Percentiles rank a stretch among this genome's conserved stretches.
Evolutionary conservation across 2,329 filamentous ascomycete genomes (phyloP).

Genomic region (Cladophialophora immunda): DNA sequence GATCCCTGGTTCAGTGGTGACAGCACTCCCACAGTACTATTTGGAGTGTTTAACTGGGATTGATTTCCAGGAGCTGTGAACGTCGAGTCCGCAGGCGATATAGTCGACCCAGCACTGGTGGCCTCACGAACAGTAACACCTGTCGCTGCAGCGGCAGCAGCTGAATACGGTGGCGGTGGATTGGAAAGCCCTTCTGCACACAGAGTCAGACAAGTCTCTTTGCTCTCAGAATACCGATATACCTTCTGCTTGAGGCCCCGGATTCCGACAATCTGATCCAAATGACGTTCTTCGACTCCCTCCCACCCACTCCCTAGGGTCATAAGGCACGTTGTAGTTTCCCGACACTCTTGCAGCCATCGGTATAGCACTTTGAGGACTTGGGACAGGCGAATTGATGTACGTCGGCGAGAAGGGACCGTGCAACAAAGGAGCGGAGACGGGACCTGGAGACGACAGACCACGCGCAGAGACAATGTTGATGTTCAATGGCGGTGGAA

Average conservation of each 20-base stretch:
- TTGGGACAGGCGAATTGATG: slow-evolving; percentile 49
- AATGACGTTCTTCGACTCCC: slow-evolving; percentile 42
- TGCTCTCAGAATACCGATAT: slow-evolving; percentile 9
- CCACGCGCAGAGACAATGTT: slow-evolving; percentile 46
- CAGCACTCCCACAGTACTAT: slow-evolving; percentile 31
- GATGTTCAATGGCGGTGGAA: slow-evolving; percentile 54
- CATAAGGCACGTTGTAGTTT: slow-evolving; percentile 56
- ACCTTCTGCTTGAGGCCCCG: slow-evolving; percentile 32
- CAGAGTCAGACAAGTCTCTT: slow-evolving; percentile 28
- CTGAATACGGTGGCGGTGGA: slow-evolving; percentile 40
- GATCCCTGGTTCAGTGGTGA: slow-evolving; percentile 27
- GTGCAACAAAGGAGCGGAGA: slow-evolving; percentile 54
- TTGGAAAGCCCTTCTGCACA: slow-evolving; percentile 33
- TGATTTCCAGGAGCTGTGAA: slow-evolving; percentile 24
- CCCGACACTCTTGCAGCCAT: slow-evolving; percentile 53
- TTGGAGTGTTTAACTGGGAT: slow-evolving; percentile 31
- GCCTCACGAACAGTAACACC: slow-evolving; percentile 19
- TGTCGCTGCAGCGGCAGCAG: slow-evolving; percentile 19
- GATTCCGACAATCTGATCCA: slow-evolving; percentile 18
- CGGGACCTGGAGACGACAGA: slow-evolving; percentile 46
- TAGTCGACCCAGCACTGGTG: slow-evolving; percentile 30
- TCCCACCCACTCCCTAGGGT: slow-evolving; percentile 59
- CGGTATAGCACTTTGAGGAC: slow-evolving; percentile 50
- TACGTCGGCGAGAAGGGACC: slow-evolving; percentile 52
- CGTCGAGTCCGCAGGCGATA: slow-evolving; percentile 34